Conservation (phyloP, 2,329 filamentous ascomycete genomes). For the Graphilbum ipis-grandicollis region DNA sequence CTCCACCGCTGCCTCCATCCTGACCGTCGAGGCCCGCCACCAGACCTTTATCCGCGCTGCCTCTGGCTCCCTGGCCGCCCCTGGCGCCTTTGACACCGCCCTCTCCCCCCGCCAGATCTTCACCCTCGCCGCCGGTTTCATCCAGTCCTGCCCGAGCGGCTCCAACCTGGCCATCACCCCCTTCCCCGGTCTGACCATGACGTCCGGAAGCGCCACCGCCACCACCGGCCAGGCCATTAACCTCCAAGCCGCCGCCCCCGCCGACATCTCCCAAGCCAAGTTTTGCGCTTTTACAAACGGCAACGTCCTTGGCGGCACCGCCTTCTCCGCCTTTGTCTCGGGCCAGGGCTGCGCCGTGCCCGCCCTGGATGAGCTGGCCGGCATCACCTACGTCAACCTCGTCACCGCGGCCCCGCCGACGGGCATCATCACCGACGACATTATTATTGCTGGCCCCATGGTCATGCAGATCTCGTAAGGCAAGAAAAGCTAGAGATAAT, state of each 20-base stretch:
- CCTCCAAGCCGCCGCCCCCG: slow-evolving; percentile 31
- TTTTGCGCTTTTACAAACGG: slow-evolving; percentile 54
- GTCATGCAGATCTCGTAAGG: slow-evolving; percentile 31
- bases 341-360: slow-evolving; percentile 42
- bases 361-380: slow-evolving; percentile 31
- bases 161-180: slow-evolving; percentile 45
- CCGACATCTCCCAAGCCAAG: slow-evolving; percentile 31
- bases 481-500: no score
- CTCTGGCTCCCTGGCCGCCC: slow-evolving; percentile 38
- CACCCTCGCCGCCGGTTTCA: slow-evolving; percentile 57
- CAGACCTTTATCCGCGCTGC: slow-evolving; percentile 54
- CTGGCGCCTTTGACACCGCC: slow-evolving; percentile 53
- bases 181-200: slow-evolving; percentile 41
- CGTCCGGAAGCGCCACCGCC: slow-evolving; percentile 22
- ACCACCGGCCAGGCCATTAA: slow-evolving; percentile 24
- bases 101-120: slow-evolving; percentile 54
- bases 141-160: slow-evolving; percentile 48
- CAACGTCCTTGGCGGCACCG: slow-evolving; percentile 35
- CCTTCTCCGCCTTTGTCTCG: slow-evolving; percentile 38
- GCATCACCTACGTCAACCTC: slow-evolving; percentile 51
- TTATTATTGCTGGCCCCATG: slow-evolving; percentile 48
- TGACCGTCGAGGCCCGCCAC: slow-evolving; percentile 58
- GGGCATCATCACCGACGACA: slow-evolving; percentile 39
- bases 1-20: slow-evolving; percentile 49
- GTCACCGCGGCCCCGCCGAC: slow-evolving; percentile 33